Base-by-base conservation (phyloP, 2,329 filamentous ascomycete species). In the Ilyonectria mors-panacis region DNA sequence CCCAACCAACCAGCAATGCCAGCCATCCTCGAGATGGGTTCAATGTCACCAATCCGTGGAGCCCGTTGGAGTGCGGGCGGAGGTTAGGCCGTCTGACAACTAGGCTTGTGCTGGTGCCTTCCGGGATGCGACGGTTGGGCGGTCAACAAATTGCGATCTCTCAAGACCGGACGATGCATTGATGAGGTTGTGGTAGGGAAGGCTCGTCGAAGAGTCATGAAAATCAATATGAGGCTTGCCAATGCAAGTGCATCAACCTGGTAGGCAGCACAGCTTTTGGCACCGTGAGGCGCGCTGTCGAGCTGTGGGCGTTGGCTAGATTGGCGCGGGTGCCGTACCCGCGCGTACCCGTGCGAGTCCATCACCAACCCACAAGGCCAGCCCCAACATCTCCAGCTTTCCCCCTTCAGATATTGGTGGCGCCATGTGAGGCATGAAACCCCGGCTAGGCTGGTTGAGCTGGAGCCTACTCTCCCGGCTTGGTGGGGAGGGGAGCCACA, bases 81-180 rank as follows among this genome's bases (percentile, higher is more conserved):
- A 70, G 71, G 65, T 75, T 76, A 45, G 23, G 51, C 73, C 73
- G 71, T 71, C 73, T 75, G 69, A 75, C 72, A 59, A 26, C 33
- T 44, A 35, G 23, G 17, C 42, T 72, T 67, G 64, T 61, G 62
- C 56, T 70, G 42, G 21, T 73, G 47, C 39, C 67, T 69, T 28
- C 65, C 65, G 21, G 55, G 61, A 37, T 58, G 26, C 28, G 21
- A 55, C 15, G 50, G 15, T 28, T n/a, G n/a, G 28, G 28, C 28
- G 17, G 48, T 35, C 48, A 8, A 12, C 48, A 30, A 51, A 10
- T 19, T 51, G 28, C n/a, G 7, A 15, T 4, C 26, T n/a, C 10
- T 26, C 30, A 39, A 15, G 8, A 35, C n/a, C n/a, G n/a, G 15
- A 23, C 59, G 21, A 23, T 42, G 3, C 12, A 45, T 37, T 28